phyloP scores from a whole-genome alignment of 805 yeast genomes.

The Pachysolen tannophilus region DNA sequence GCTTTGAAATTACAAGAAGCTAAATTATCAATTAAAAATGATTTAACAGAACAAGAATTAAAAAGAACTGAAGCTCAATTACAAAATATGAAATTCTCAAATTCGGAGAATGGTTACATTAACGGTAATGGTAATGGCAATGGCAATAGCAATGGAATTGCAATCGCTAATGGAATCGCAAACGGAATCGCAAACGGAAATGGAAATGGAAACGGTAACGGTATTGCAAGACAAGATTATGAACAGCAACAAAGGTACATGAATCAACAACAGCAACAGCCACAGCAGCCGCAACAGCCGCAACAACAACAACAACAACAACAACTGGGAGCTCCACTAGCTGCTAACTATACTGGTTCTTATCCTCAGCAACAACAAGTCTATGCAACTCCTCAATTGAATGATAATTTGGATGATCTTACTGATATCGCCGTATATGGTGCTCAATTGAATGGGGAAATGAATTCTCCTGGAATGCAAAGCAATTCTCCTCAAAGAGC shows the following conservation, averaged over 20 bases:
- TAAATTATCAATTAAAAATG: constrained; percentile 8
- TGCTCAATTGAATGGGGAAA: constrained; percentile 11
- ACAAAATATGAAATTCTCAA: background rate
- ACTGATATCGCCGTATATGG: constrained; percentile 11
- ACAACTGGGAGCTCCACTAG: background rate
- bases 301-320: background rate
- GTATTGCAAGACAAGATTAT: no score
- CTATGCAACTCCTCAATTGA: constrained; percentile 6
- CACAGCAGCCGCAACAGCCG: background rate
- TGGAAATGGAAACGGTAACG: no score
- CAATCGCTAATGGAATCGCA: background rate
- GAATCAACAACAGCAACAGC: background rate
- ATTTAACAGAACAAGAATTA: background rate
- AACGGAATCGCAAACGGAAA: no score
- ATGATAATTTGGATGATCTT: constrained; percentile 8
- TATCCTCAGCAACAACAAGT: background rate
- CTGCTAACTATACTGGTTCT: background rate
- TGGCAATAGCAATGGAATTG: background rate
- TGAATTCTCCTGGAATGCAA: constrained; percentile 3
- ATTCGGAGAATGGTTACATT: background rate
- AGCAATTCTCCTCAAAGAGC: no score
- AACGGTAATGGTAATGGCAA: background rate
- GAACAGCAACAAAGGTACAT: background rate
- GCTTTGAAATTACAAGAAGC: constrained; percentile 19
- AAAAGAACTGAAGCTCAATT: background rate